These are phyloP conservation scores for Candida ovalis DNA, from an alignment of 805 yeast genomes.

Conservation along the genomic window DNA sequence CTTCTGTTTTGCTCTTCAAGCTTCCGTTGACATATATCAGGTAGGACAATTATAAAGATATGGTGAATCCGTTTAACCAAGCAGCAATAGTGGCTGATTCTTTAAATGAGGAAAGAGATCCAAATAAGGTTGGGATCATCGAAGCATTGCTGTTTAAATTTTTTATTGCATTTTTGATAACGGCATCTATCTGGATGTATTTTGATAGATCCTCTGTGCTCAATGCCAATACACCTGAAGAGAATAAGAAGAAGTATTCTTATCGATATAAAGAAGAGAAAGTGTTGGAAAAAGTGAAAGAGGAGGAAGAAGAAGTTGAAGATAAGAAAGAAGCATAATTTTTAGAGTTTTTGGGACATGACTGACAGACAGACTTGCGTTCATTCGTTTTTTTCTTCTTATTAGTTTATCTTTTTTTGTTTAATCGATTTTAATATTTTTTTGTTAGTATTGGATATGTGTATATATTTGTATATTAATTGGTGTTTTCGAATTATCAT, in stretches of 20 bases:
- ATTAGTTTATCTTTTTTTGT: no score
- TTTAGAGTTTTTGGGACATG: no score
- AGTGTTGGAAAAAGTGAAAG: neutral
- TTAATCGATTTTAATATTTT: no score
- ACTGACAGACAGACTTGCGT: neutral
- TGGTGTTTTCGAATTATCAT: no score
- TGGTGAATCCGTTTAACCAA: conserved; percentile 19
- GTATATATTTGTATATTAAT: no score
- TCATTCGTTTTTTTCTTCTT: neutral
- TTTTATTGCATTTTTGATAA: conserved; percentile 21
- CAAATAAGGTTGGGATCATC: conserved; percentile 11
- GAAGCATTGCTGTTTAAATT: conserved; percentile 23
- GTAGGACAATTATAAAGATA: neutral
- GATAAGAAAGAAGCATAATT: no score
- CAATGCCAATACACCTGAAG: conserved; percentile 20
- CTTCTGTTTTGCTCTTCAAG: no score
- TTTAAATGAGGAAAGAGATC: conserved; percentile 2
- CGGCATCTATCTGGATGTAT: conserved; percentile 18
- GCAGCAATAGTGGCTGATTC: conserved; percentile 9
- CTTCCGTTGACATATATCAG: neutral
- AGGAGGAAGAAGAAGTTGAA: neutral
- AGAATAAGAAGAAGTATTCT: conserved; percentile 11
- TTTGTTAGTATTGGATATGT: no score
- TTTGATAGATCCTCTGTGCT: conserved; percentile 22
- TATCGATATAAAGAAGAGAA: neutral